phyloP scores from a whole-genome alignment of 345 rosid genomes.

The Hypericum androsaemum region DNA sequence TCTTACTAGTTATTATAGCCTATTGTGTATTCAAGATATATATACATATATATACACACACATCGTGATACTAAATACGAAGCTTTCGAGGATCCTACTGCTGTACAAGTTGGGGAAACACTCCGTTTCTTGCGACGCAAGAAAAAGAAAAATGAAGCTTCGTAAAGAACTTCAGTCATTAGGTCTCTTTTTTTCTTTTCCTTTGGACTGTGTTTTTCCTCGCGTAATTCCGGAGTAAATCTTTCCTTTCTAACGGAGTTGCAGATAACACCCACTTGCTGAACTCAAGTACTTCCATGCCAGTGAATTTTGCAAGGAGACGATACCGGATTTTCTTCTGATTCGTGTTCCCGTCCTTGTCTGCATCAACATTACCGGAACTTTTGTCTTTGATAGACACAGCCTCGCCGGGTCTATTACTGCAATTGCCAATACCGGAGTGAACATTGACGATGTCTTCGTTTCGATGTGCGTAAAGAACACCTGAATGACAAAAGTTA shows the following conservation, averaged over 20 bases:
- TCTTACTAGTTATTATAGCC: too few species aligned
- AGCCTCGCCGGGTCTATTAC: slow-evolving; percentile 9
- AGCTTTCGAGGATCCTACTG: too few species aligned
- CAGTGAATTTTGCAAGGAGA: slow-evolving; percentile 50
- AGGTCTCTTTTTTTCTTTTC: too few species aligned
- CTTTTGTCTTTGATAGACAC: slow-evolving; percentile 10
- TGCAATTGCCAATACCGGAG: slow-evolving; percentile 14
- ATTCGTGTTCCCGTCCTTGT: slow-evolving; percentile 24
- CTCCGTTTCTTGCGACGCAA: too few species aligned
- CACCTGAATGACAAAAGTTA: slow-evolving; percentile 30
- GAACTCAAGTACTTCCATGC: slow-evolving; percentile 55
- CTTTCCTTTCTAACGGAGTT: neutral
- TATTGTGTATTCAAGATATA: too few species aligned
- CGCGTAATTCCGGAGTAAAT: too few species aligned
- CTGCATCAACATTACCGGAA: slow-evolving; percentile 12
- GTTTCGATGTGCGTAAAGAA: slow-evolving; percentile 74
- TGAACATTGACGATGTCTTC: slow-evolving; percentile 57
- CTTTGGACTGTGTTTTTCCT: too few species aligned
- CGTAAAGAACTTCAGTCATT: too few species aligned
- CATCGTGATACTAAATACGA: too few species aligned
- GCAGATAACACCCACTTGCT: slow-evolving; percentile 61
- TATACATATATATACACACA: too few species aligned
- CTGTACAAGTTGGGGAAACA: too few species aligned
- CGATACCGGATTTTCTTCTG: slow-evolving; percentile 37
- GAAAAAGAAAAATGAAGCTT: too few species aligned